Conservation (phyloP, 805 yeast genomes). For the Candida loeiensis region DNA sequence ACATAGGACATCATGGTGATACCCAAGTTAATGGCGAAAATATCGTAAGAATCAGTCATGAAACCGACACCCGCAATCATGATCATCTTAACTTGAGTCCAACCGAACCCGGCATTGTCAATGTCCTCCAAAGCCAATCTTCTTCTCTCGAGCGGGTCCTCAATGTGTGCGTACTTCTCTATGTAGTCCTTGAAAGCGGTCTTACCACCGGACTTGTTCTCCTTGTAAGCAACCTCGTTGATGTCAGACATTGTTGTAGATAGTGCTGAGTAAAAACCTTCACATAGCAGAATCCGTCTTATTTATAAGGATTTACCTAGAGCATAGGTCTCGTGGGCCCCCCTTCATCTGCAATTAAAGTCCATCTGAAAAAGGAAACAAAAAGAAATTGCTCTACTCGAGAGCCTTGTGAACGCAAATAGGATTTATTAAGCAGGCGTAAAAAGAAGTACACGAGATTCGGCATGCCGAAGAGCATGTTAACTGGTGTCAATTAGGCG, state of each 20-base stretch:
- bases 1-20: constrained; percentile 75
- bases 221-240: constrained; percentile 18
- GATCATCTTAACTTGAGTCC: constrained; percentile 81
- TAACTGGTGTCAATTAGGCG: neutral
- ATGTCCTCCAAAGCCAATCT: constrained; percentile 80
- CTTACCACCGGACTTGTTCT: constrained; percentile 59
- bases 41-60: constrained; percentile 89
- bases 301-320: neutral
- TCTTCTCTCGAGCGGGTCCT: constrained; percentile 84
- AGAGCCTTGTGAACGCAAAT: constrained; percentile 1
- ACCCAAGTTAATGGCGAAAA: constrained; percentile 84
- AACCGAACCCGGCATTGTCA: constrained; percentile 73
- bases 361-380: neutral
- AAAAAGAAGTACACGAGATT: constrained; percentile 1
- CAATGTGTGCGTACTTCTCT: constrained; percentile 75
- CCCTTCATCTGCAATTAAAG: constrained; percentile 8
- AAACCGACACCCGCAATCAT: constrained; percentile 90
- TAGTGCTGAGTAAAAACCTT: neutral
- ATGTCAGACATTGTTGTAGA: constrained; percentile 24
- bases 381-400: constrained; percentile 3
- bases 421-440: constrained; percentile 1
- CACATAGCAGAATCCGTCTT: neutral
- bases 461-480: neutral
- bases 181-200: constrained; percentile 82
- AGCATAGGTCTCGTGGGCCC: constrained; percentile 9